Evolutionary conservation across 495 filamentous ascomycete species (phyloP).

Genomic region (Pseudoneurospora amorphoporcata): DNA sequence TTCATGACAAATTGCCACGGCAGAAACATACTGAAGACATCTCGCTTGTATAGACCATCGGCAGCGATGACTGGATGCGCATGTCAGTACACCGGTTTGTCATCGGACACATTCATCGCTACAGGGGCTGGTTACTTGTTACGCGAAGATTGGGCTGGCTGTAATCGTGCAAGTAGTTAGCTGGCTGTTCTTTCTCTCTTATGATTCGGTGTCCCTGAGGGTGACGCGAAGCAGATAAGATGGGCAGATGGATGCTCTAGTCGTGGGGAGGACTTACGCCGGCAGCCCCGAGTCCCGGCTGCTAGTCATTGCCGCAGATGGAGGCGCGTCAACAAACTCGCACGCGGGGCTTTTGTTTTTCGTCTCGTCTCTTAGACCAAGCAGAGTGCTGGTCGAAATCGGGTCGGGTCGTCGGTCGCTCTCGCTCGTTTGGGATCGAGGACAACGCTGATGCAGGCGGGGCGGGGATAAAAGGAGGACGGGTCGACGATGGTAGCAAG

Average conservation of each 20-base stretch:
- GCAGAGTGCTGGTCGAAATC: not conserved
- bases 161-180: conserved; percentile 8
- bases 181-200: conserved; percentile 3
- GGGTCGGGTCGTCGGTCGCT: not conserved
- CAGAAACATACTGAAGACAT: conserved; percentile 80
- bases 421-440: not conserved
- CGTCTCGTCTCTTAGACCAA: conserved; percentile 5
- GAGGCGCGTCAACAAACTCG: conserved; percentile 5
- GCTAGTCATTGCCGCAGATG: conserved; percentile 19
- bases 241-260: not conserved
- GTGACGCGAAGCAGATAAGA: not conserved
- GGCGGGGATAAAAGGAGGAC: not conserved
- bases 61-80: conserved; percentile 79
- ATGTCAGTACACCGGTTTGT: conserved; percentile 8
- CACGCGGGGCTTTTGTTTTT: conserved; percentile 4
- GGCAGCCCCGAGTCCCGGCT: conserved; percentile 22
- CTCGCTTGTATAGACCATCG: conserved; percentile 95
- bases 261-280: conserved; percentile 15
- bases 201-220: not conserved
- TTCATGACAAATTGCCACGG: conserved; percentile 9
- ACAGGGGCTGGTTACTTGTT: conserved; percentile 43
- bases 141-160: conserved; percentile 55
- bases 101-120: not conserved
- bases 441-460: not conserved
- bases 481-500: not conserved